These are phyloP conservation scores for Helenozyma rhizophorensis DNA, from an alignment of 805 yeast genomes.

Conservation along the genomic window DNA sequence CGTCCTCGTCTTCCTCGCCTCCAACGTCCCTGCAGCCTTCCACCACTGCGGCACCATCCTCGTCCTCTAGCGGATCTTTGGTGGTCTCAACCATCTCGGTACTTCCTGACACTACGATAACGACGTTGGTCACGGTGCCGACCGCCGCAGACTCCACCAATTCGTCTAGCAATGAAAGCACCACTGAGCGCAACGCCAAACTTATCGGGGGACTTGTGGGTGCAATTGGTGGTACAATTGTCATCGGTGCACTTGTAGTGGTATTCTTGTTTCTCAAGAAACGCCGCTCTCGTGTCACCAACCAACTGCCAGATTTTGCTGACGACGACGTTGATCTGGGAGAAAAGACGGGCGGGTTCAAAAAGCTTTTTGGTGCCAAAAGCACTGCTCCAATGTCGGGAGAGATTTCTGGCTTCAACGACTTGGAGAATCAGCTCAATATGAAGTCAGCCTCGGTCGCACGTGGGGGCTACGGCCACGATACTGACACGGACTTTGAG, in stretches of 20 bases:
- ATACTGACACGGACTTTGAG: constrained; percentile 29
- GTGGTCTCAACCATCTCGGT: constrained; percentile 18
- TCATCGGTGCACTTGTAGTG: constrained; percentile 35
- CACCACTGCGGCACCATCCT: constrained; percentile 5
- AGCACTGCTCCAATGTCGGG: constrained; percentile 13
- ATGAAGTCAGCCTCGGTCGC: constrained; percentile 12
- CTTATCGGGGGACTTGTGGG: constrained; percentile 45
- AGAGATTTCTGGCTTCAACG: constrained; percentile 18
- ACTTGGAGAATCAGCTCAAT: constrained; percentile 25
- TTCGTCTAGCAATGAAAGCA: constrained; percentile 4
- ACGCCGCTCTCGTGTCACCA: constrained; percentile 27
- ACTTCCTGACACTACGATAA: constrained; percentile 33
- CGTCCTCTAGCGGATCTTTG: constrained; percentile 7
- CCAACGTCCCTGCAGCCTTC: background rate
- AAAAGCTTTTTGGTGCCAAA: constrained; percentile 27
- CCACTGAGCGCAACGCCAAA: constrained; percentile 19
- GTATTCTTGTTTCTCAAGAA: constrained; percentile 32
- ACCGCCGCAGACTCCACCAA: constrained; percentile 22
- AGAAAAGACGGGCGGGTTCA: constrained; percentile 22
- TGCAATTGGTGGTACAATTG: constrained; percentile 41
- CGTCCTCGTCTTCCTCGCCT: constrained; percentile 3
- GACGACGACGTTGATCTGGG: constrained; percentile 23
- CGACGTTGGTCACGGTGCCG: constrained; percentile 36
- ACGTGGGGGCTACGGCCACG: constrained; percentile 2
- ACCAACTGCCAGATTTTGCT: constrained; percentile 43